Evolutionary conservation across 495 filamentous ascomycete species (phyloP).

Genomic region (Cairneyella variabilis): DNA sequence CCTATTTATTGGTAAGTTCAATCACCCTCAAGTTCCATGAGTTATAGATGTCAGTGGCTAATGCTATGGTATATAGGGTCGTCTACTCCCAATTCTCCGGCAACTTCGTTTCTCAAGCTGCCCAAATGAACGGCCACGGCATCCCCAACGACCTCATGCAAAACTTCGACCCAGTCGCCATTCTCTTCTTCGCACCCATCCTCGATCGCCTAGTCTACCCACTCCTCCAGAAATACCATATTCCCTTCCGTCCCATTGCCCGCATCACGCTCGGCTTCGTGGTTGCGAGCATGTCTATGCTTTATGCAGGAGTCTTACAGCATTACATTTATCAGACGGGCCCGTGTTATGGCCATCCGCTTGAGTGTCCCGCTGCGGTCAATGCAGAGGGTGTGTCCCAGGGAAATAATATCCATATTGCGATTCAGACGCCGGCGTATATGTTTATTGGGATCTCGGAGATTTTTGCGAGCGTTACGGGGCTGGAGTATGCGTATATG

Average conservation of each 20-base stretch:
- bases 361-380: slow-evolving; percentile 21
- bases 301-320: slow-evolving; percentile 61
- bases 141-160: slow-evolving; percentile 76
- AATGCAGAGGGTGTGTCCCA: slow-evolving; percentile 19
- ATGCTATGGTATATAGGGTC: too few species aligned
- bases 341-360: slow-evolving; percentile 51
- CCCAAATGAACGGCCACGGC: slow-evolving; percentile 62
- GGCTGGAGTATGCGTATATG: slow-evolving; percentile 67
- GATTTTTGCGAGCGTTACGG: slow-evolving; percentile 44
- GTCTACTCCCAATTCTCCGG: slow-evolving; percentile 37
- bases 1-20: slow-evolving; percentile 14
- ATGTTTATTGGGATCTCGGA: slow-evolving; percentile 34
- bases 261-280: slow-evolving; percentile 70
- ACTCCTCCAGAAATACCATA: slow-evolving; percentile 50
- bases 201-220: slow-evolving; percentile 71
- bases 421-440: slow-evolving; percentile 32
- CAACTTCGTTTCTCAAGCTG: slow-evolving; percentile 74
- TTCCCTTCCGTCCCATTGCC: slow-evolving; percentile 70
- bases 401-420: slow-evolving; percentile 35
- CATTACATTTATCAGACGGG: slow-evolving; percentile 62
- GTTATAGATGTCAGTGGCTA: too few species aligned
- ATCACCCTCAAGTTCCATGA: too few species aligned
- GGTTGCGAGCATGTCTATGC: slow-evolving; percentile 57
- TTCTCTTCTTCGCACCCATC: slow-evolving; percentile 77
- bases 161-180: slow-evolving; percentile 72